Evolutionary conservation across 2,329 filamentous ascomycete species (phyloP), one percentile per base, ranked within the genome.

Genomic region (Diaporthe sp.): DNA sequence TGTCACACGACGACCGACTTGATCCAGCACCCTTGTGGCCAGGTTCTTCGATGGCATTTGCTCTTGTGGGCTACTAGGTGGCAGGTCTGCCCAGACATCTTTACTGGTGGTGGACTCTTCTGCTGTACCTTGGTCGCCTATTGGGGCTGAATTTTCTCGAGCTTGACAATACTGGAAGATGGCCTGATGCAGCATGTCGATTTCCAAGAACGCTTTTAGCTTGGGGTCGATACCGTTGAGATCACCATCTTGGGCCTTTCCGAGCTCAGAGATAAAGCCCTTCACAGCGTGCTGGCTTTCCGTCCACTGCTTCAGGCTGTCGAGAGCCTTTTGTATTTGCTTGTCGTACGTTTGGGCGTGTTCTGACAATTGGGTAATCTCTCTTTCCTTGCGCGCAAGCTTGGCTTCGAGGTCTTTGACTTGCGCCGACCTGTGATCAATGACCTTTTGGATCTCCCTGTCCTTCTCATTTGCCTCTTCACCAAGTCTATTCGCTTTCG

Each of bases 171-270:
- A 73, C 49, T 60, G 55, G 15, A 67, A 55, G 2, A 77, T 68
- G 17, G 73, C 76, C 25, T 49, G 65, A 22, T 75, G 73, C 12
- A 77, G 20, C 8, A 71, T n/a, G 31, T 75, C 73, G 15, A 77
- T 58, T 20, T 77, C 53, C 12, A 77, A 17, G 1, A 77, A 44
- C 55, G 76, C 55, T 58, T 71, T 75, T 34, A 77, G 70, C 25
- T 57, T 77, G 20, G 49, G 42, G 31, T 77, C 51, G 3, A 73
- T n/a, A 6, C 17, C 13, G 17, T 65, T 61, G 34, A 75, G 22
- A 47, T 71, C 7, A 20, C 60, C 72, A n/a, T 53, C 25, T 17
- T 61, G 47, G 34, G 53, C 53, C 49, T 71, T 71, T 4, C 31
- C 9, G 22, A 75, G 70, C 9, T 71, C 65, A 15, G 47, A 58